Base-by-base conservation (phyloP, 257 asterid species). In the Solanum bulbocastanum region DNA sequence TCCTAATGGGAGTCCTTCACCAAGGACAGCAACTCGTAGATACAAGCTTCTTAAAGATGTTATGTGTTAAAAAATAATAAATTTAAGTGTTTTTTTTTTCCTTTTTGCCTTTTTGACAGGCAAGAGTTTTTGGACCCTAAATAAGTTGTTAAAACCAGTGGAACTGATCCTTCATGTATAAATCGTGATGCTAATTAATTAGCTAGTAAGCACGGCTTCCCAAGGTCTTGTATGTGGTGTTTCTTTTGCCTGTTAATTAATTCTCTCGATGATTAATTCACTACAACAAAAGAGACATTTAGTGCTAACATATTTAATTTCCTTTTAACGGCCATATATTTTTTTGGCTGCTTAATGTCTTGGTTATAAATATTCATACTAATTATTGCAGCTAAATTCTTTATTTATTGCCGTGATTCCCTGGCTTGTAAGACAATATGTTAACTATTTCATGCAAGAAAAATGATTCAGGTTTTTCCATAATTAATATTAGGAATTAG, bases 11-110 rank as follows among this genome's bases (percentile, higher is more conserved):
- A 87, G 91, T 39, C 91, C 97, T 22, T 95, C 98, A 12, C 99
- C 98, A 0, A 94, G 96, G 52, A 87, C 97, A 87, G 25, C 96
- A 74, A 90, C 98, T n/a, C 94, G 98, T 69, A 92, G 98, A 94
- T 96, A 96, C 93, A 96, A 96, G 97, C 98, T 96, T 91, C 98
- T 96, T 91, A 96, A 96, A 93, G 99, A 96, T 90, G 99, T 96
- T 14, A 95, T 96, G 98, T 95, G 99, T 89, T 92, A 90, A 92
- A 76, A 22, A 49, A 10, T 22, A 25, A 12, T 69, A 69, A 30
- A 32, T 46, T 66, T 16, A 79, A 25, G 85, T 79, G 66, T 44
- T 81, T n/a, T 13, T n/a, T 37, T 7, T 9, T 42, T 42, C 30
- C 32, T 5, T 2, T 14, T 78, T 78, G 8, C 39, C 4, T 78